These are phyloP conservation scores for Crithidia brevicula DNA, from an alignment of 208 protist species.

Conservation along the genomic window DNA sequence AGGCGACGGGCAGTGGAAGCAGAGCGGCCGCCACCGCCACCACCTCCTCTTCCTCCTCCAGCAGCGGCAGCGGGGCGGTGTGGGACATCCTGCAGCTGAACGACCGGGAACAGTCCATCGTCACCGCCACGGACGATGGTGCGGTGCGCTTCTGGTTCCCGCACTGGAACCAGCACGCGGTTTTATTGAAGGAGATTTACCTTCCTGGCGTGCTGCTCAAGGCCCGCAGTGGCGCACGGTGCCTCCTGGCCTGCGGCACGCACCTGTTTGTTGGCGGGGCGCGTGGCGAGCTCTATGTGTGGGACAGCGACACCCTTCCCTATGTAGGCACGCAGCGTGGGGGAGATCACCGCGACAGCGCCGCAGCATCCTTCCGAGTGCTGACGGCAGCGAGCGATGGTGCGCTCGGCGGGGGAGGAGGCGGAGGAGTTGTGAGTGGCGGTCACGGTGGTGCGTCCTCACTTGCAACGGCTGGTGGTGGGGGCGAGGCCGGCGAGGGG, in stretches of 20 bases:
- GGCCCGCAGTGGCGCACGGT: slow-evolving; percentile 29
- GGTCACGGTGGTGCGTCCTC: not conserved
- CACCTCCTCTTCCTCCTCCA: not conserved
- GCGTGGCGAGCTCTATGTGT: slow-evolving; percentile 41
- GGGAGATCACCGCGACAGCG: too few species aligned
- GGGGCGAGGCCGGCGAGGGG: not conserved
- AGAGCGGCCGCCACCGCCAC: not conserved
- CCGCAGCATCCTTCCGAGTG: too few species aligned
- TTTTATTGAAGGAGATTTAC: slow-evolving; percentile 33
- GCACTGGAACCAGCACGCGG: slow-evolving; percentile 21
- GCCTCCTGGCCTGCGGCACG: slow-evolving; percentile 39
- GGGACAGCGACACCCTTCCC: slow-evolving; percentile 31
- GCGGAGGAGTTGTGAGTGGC: not conserved
- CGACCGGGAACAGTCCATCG: slow-evolving; percentile 18
- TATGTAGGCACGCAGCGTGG: not conserved
- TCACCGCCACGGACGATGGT: slow-evolving; percentile 25
- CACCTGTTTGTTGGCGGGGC: slow-evolving; percentile 41
- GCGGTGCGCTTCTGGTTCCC: slow-evolving; percentile 35
- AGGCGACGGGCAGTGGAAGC: not conserved
- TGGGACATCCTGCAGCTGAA: slow-evolving; percentile 35
- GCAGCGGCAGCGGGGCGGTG: slow-evolving; percentile 17
- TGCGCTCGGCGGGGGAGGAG: too few species aligned
- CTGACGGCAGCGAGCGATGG: too few species aligned
- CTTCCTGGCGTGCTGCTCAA: slow-evolving; percentile 28
- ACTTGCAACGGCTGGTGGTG: not conserved